A percentile compares a stretch with the other conserved stretches of the same genome.
Evolutionary conservation across 75 land plant genomes (phyloP).

Genomic region (Cupressus sempervirens): DNA sequence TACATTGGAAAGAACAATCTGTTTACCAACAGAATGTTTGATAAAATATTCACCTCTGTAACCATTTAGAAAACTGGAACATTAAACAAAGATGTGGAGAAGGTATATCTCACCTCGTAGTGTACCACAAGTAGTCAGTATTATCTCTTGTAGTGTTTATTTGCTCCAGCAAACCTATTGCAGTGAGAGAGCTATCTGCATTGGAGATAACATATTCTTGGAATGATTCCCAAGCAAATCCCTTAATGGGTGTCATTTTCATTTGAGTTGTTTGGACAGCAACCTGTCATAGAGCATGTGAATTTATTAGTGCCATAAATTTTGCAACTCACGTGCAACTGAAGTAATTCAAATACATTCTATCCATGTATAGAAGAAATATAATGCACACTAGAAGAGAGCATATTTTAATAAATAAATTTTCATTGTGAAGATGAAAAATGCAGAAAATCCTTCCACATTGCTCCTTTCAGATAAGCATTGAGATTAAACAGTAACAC

Average conservation of each 20-base stretch:
- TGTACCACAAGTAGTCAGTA: constrained; percentile 88
- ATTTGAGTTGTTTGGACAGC: constrained; percentile 53
- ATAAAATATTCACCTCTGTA: neutral
- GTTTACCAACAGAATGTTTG: neutral
- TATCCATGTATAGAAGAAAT: neutral
- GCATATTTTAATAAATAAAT: too few species aligned
- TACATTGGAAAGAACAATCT: too few species aligned
- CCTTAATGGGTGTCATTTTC: constrained; percentile 46
- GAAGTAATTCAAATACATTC: neutral
- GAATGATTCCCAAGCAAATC: constrained; percentile 56
- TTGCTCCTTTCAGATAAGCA: neutral
- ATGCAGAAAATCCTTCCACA: neutral
- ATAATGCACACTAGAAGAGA: neutral
- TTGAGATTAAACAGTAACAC: neutral
- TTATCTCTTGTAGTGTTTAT: constrained; percentile 70
- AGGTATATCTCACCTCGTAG: constrained; percentile 58
- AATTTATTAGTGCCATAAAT: neutral
- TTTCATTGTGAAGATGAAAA: neutral
- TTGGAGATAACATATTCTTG: constrained; percentile 49
- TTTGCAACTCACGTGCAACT: neutral
- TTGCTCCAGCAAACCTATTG: constrained; percentile 66
- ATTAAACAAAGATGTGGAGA: neutral
- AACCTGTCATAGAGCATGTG: constrained; percentile 30
- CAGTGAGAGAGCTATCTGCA: constrained; percentile 39
- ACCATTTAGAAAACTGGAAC: neutral